These are phyloP conservation scores for Suzukiozyma palmioleophila DNA, from an alignment of 1,139 yeast species.

Conservation along the genomic window DNA sequence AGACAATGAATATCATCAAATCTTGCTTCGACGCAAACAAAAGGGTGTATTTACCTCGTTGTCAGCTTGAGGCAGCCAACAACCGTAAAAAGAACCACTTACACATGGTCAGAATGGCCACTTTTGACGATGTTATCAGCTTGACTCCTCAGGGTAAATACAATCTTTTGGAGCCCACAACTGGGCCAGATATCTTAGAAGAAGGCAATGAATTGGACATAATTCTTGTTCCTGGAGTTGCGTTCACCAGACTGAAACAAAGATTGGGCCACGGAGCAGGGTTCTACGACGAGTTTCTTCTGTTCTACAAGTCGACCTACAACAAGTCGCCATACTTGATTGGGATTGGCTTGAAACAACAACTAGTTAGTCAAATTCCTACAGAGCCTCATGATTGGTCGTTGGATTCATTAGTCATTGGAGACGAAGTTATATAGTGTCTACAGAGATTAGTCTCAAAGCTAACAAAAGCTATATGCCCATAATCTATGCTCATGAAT, in stretches of 20 bases:
- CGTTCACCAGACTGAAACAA: constrained; percentile 51
- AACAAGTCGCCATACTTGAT: constrained; percentile 40
- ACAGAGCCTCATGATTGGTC: constrained; percentile 65
- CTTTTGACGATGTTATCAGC: constrained; percentile 35
- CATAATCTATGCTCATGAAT: constrained; percentile 13
- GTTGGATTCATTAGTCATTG: constrained; percentile 55
- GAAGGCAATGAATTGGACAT: constrained; percentile 53
- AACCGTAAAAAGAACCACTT: constrained; percentile 44
- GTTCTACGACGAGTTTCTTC: constrained; percentile 76
- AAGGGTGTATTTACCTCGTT: constrained; percentile 49
- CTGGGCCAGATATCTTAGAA: constrained; percentile 31
- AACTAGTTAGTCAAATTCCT: constrained; percentile 58
- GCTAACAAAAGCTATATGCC: not conserved
- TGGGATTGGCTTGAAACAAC: constrained; percentile 71
- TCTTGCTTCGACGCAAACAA: constrained; percentile 44
- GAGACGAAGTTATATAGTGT: not conserved
- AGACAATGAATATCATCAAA: constrained; percentile 48
- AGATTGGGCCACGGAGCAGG: constrained; percentile 94
- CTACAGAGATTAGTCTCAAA: too few relatives aligned
- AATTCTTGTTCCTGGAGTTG: constrained; percentile 82
- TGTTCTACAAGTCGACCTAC: constrained; percentile 38
- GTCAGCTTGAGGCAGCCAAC: constrained; percentile 20
- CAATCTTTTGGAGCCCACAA: constrained; percentile 61
- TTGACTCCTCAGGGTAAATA: constrained; percentile 69
- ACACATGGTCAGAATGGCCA: constrained; percentile 49